A percentile compares a stretch with the other conserved stretches of the same genome.
These are phyloP conservation scores for Tricholoma saponaceum DNA, from an alignment of 768 basidiomycete species.

Conservation along the genomic window DNA sequence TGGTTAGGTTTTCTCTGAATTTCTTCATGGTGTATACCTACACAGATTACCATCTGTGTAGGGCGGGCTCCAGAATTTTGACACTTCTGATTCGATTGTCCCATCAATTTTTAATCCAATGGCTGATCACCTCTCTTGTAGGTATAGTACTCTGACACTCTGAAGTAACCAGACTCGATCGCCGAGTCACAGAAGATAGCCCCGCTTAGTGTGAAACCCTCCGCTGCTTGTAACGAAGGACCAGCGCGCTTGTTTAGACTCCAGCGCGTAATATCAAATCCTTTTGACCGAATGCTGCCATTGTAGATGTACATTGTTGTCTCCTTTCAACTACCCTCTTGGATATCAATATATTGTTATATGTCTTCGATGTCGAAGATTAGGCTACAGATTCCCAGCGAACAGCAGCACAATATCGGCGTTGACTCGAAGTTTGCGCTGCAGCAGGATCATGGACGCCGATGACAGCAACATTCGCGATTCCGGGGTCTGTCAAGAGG, in stretches of 20 bases:
- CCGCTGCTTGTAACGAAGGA: too few species aligned
- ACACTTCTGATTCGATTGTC: constrained; percentile 42
- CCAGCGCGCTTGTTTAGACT: too few species aligned
- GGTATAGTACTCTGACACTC: neutral
- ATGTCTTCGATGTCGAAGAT: neutral
- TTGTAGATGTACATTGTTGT: too few species aligned
- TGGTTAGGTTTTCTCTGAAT: constrained; percentile 61
- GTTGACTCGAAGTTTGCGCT: too few species aligned
- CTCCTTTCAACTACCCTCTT: too few species aligned
- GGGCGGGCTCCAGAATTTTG: constrained; percentile 78
- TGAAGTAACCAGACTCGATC: neutral
- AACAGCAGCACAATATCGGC: too few species aligned
- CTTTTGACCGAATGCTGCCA: too few species aligned
- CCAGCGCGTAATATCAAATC: too few species aligned
- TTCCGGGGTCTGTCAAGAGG: constrained; percentile 51
- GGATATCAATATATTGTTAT: too few species aligned
- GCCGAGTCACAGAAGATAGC: too few species aligned
- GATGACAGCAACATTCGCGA: constrained; percentile 67
- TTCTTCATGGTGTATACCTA: constrained; percentile 90
- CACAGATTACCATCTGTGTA: constrained; percentile 13
- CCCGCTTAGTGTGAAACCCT: too few species aligned
- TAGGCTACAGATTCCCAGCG: neutral
- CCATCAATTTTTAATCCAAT: neutral
- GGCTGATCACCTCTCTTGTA: neutral
- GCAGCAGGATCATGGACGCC: constrained; percentile 47